Base-by-base conservation (phyloP, 2,329 filamentous ascomycete genomes). In the Lizonia empirigonia region DNA sequence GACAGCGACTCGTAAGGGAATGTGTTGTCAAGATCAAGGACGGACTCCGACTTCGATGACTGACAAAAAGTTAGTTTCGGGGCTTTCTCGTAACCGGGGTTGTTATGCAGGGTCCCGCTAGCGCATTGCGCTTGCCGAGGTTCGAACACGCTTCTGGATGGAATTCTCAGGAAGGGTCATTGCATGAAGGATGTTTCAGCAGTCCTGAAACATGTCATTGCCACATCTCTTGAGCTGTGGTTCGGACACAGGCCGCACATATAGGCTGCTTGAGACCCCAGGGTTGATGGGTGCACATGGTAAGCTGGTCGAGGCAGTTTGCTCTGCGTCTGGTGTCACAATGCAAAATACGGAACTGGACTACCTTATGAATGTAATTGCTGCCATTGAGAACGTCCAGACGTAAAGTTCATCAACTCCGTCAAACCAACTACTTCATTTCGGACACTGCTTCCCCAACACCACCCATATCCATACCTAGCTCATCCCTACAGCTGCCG, bases 401-500 rank as follows among this genome's bases (percentile, higher is more conserved):
- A n/a, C n/a, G 19, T 15, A 23, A 35, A n/a, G n/a, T n/a, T 50
- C 46, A 27, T 50, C 32, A 16, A 6, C 39, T 37, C 30, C 15
- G 9, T 45, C 19, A n/a, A 10, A 22, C 24, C 13, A 19, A 15
- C 26, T 41, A 53, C 30, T 16, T 48, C 38, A 53, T 18, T 18
- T 48, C 50, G 1, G 55, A 46, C 4, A 66, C 41, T 1, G 60
- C 66, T 32, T 65, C 62, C 2, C 56, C 56, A 10, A 74, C 32
- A 46, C 66, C 65, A 29, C 57, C 63, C 63, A 70, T 62, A 40
- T 62, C 65, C 58, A 66, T 58, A 10, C 64, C 69, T 40, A 72
- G 58, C 24, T 69, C 76, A 49, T 79, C 77, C 38, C 73, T 72
- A 63, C 80, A 82, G 22, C 68, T 67, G 4, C 73, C 73, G 23